Evolutionary conservation across 2,329 filamentous ascomycete genomes (phyloP).

Genomic region (Penicillium oxalicum): DNA sequence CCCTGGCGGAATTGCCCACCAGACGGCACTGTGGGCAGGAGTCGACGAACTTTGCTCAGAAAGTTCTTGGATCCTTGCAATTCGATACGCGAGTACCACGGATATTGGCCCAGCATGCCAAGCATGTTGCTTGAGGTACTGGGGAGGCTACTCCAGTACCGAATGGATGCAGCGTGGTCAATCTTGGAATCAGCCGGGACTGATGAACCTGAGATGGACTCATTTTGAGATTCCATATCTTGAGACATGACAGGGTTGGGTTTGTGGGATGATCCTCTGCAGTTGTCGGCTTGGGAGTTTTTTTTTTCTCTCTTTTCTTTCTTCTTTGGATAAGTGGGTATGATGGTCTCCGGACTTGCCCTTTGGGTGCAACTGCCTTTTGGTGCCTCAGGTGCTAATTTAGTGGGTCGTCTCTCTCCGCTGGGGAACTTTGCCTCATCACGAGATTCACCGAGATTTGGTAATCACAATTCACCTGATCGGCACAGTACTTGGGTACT

Average conservation of each 20-base stretch:
- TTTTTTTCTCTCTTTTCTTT: too few species aligned
- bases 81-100: conserved; percentile 63
- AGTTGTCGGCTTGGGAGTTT: neutral
- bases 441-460: too few species aligned
- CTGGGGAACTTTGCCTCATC: too few species aligned
- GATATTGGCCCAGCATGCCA: conserved; percentile 68
- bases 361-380: too few species aligned
- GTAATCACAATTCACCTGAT: too few species aligned
- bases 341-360: too few species aligned
- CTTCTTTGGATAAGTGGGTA: too few species aligned
- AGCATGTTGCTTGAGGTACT: conserved; percentile 46
- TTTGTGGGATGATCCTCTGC: too few species aligned
- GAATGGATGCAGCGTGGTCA: conserved; percentile 31
- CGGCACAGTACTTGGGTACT: too few species aligned
- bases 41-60: conserved; percentile 56
- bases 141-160: conserved; percentile 37
- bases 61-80: conserved; percentile 65
- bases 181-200: conserved; percentile 22
- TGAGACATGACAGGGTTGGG: conserved; percentile 3
- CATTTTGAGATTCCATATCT: neutral
- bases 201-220: neutral
- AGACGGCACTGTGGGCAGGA: conserved; percentile 15
- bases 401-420: too few species aligned
- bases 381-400: too few species aligned
- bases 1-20: conserved; percentile 28